These are phyloP conservation scores for Fusarium acutatum DNA, from an alignment of 2,329 filamentous ascomycete species.

Conservation along the genomic window DNA sequence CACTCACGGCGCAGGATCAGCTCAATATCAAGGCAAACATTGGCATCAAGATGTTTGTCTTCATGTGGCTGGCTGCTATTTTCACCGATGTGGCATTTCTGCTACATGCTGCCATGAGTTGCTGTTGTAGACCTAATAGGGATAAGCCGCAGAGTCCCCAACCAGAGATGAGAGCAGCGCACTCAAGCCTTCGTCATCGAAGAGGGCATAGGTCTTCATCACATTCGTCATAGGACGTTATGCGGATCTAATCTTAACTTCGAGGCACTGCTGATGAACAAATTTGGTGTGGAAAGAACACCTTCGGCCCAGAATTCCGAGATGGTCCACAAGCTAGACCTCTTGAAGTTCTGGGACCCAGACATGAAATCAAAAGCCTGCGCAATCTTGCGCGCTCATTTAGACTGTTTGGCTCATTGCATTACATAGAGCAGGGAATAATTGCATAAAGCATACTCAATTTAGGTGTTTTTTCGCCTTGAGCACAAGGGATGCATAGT, in stretches of 20 bases:
- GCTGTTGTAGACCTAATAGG: conserved; percentile 66
- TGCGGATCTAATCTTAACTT: not conserved
- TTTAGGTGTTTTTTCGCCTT: not conserved
- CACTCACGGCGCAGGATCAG: conserved; percentile 74
- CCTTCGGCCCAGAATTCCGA: not conserved
- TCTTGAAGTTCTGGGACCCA: not conserved
- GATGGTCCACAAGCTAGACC: not conserved
- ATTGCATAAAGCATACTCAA: not conserved
- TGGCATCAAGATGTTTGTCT: conserved; percentile 79
- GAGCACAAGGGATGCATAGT: not conserved
- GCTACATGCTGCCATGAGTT: conserved; percentile 79
- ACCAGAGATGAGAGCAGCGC: conserved; percentile 32
- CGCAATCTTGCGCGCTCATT: not conserved
- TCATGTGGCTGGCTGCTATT: conserved; percentile 85
- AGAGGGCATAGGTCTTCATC: conserved; percentile 31
- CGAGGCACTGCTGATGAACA: not conserved
- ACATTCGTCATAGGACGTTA: conserved; percentile 9
- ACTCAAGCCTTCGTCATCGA: conserved; percentile 44
- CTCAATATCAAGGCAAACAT: conserved; percentile 79
- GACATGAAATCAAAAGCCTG: not conserved
- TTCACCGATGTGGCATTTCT: conserved; percentile 75
- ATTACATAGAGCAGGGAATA: conserved; percentile 9
- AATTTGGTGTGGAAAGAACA: not conserved
- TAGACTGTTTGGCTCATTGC: conserved; percentile 12
- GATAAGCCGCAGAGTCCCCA: conserved; percentile 12